Conservation (phyloP, 768 basidiomycete species). For the Psilocybe azurescens region DNA sequence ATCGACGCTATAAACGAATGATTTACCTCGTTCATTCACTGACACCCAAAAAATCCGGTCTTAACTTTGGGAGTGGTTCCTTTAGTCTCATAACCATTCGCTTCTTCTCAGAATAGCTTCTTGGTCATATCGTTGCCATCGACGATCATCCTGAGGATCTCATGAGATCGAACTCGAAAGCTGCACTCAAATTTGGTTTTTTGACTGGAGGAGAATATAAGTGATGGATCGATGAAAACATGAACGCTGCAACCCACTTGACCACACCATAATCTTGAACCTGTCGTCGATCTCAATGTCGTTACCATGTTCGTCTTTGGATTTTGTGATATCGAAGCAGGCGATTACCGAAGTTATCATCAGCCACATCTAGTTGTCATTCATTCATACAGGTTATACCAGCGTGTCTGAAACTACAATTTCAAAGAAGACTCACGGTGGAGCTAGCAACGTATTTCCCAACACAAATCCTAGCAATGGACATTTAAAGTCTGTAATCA, state of each 20-base stretch:
- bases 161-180: background rate
- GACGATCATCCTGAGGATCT: background rate
- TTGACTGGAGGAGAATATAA: background rate
- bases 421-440: background rate
- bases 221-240: background rate
- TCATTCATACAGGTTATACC: no score
- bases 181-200: background rate
- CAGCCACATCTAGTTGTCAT: conserved; percentile 18
- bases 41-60: no score
- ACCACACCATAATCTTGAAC: conserved; percentile 11
- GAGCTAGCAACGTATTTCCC: conserved; percentile 15
- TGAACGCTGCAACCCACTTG: background rate
- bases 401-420: background rate
- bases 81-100: no score
- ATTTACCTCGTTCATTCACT: no score
- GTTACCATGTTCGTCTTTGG: conserved; percentile 33
- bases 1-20: no score
- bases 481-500: background rate
- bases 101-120: no score
- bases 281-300: conserved; percentile 33
- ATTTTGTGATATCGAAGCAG: conserved; percentile 38
- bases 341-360: conserved; percentile 29
- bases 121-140: background rate
- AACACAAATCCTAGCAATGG: conserved; percentile 9
- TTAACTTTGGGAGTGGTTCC: no score